Evolutionary conservation across 2,329 filamentous ascomycete species (phyloP), one percentile per base, ranked within the genome.

Genomic region (Pezicula carpinea): DNA sequence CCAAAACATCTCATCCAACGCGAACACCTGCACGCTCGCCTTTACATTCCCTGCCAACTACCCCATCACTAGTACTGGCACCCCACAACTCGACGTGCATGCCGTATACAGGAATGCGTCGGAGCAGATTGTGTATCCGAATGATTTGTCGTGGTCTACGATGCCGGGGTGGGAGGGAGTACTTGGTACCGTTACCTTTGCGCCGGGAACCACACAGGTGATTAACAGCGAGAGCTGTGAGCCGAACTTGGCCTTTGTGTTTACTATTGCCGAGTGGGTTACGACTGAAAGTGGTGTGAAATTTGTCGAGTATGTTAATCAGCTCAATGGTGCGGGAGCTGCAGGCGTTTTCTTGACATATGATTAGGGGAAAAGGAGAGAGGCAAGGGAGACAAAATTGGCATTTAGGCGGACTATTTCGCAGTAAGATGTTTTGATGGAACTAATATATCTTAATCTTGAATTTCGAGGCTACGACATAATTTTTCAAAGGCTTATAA

Each of bases 121-220:
- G 2, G 21, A 31, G 13, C 18, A 6, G 17, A 17, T 13, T 49
- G 53, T 34, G 6, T n/a, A 5, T 49, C 44, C 22, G 34, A 46
- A 2, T 50, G 53, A 34, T 31, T 44, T 13, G 48, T 38, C 35
- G 5, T 38, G 35, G 35, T 38, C 35, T 17, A 38, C 17, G 15
- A 2, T 38, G 15, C 17, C 39, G 21, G 34, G 23, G 14, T 53
- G 54, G 52, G 39, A 47, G 17, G 80, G 80, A 7, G 76, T 84
- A 6, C 56, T 56, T 32, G 55, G 52, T 5, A 53, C 52, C 2
- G 43, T 51, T 0, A 52, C 19, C 11, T 26, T 53, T 11, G 31
- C 18, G 10, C 17, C 44, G 3, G 51, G 51, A 23, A 31, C 42
- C 23, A 46, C 39, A 1, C 13, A 45, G 1, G 43, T 44, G 1